Conservation (phyloP, 495 filamentous ascomycete genomes). For the Penicillium paxilli region DNA sequence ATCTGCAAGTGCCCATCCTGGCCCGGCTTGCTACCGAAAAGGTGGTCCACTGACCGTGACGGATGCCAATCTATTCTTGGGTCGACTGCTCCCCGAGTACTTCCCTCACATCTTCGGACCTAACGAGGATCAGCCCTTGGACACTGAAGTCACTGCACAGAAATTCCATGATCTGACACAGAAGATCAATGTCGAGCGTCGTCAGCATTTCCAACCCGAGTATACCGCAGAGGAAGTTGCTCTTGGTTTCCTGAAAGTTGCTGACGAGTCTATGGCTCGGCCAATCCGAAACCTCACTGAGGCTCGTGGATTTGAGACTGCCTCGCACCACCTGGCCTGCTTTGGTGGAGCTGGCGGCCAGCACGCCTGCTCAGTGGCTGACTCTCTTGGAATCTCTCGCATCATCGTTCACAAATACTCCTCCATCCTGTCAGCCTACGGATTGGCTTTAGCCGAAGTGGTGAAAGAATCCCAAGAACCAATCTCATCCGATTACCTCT, state of each 20-base stretch:
- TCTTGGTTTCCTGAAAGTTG: conserved; percentile 54
- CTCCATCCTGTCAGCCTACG: conserved; percentile 53
- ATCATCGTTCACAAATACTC: conserved; percentile 57
- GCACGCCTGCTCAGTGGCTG: conserved; percentile 54
- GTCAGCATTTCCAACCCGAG: conserved; percentile 54
- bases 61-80: conserved; percentile 89
- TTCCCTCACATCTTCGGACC: conserved; percentile 97
- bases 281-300: conserved; percentile 57
- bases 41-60: conserved; percentile 91
- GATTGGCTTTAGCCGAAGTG: conserved; percentile 53
- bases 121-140: conserved; percentile 84
- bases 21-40: conserved; percentile 93
- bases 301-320: conserved; percentile 50
- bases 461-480: conserved; percentile 55
- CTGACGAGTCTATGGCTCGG: conserved; percentile 55
- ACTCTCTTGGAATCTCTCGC: conserved; percentile 48
- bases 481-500: conserved; percentile 36
- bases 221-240: conserved; percentile 90
- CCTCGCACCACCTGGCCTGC: conserved; percentile 51
- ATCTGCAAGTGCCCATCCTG: conserved; percentile 89
- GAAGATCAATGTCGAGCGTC: conserved; percentile 69
- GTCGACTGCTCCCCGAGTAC: conserved; percentile 86
- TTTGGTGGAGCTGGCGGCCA: conserved; percentile 58
- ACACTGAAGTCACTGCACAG: conserved; percentile 72
- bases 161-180: conserved; percentile 76